Base-by-base conservation (phyloP, 2,329 filamentous ascomycete genomes). In the Ilyonectria robusta region DNA sequence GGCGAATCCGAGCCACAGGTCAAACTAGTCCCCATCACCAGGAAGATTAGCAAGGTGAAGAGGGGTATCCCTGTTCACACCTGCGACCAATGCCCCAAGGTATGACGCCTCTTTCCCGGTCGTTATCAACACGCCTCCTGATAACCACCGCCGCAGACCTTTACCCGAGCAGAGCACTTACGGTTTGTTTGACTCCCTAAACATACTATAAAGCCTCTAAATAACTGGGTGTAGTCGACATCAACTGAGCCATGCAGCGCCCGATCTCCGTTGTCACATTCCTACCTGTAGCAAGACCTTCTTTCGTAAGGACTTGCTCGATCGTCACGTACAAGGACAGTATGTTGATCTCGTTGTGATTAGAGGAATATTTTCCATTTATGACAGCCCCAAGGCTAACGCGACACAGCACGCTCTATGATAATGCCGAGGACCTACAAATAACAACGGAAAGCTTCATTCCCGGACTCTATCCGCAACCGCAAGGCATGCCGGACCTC, bases 141-240 rank as follows among this genome's bases (percentile, higher is more conserved):
- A 35, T 29, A 51, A 13, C 67, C 31, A 70, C 51, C 17, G 40
- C 51, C 19, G 19, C 9, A 90, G 88, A 90, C 86, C 2, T 91
- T 91, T 68, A 90, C 88, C 11, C 82, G 89, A 74, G 89, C 88
- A 31, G 88, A 91, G 74, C 89, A 91, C 78, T 78, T 91, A 47
- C 87, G 87, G 88, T 90, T 76, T 69, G 81, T 74, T 59, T 44
- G 70, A 15, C 44, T 5, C 21, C 13, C 15, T 33, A 9, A 60
- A 15, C 42, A 33, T 33, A 61, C 64, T 7, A 23, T 33, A 57
- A 67, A n/a, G 19, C 46, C 9, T 10, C 78, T 81, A 72, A 79
- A 74, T 65, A 46, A 48, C 33, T 42, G 17, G 13, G 57, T 62
- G 15, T 64, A 90, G 89, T 73, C 87, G 88, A 60, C 89, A 91